These are phyloP conservation scores for Clathrus columnatus DNA, from an alignment of 768 basidiomycete species.

Conservation along the genomic window DNA sequence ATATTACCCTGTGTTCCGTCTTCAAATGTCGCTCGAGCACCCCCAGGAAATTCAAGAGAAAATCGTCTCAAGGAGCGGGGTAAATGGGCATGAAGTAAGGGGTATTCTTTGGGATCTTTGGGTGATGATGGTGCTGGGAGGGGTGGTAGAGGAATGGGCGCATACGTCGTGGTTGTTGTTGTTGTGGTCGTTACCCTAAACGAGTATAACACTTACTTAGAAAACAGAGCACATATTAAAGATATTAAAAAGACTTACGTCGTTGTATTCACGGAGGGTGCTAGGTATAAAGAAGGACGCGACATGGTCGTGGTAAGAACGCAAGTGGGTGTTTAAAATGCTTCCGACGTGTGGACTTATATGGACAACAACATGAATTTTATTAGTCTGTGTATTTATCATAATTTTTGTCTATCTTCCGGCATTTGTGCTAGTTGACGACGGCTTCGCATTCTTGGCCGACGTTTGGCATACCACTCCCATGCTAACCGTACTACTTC, in stretches of 20 bases:
- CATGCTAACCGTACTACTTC: slow-evolving; percentile 86
- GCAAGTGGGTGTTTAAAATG: slow-evolving; percentile 5
- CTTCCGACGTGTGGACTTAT: slow-evolving; percentile 8
- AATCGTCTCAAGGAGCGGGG: slow-evolving; percentile 67
- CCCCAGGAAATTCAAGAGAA: slow-evolving; percentile 73
- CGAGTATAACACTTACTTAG: slow-evolving; percentile 16
- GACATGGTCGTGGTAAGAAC: slow-evolving; percentile 46
- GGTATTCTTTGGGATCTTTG: slow-evolving; percentile 73
- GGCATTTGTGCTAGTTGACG: slow-evolving; percentile 55
- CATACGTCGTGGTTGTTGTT: slow-evolving; percentile 82
- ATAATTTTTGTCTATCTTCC: slow-evolving; percentile 44
- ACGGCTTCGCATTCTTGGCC: slow-evolving; percentile 60
- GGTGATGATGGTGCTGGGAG: slow-evolving; percentile 63
- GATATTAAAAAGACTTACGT: slow-evolving; percentile 42
- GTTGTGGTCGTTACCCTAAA: slow-evolving; percentile 83
- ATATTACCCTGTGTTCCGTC: slow-evolving; percentile 56
- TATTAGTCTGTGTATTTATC: slow-evolving; percentile 1
- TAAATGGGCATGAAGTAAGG: slow-evolving; percentile 65
- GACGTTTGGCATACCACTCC: slow-evolving; percentile 85
- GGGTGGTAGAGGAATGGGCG: slow-evolving; percentile 75
- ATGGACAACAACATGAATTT: background rate
- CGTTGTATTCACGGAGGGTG: slow-evolving; percentile 78
- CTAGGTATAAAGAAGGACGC: slow-evolving; percentile 62
- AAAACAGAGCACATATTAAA: slow-evolving; percentile 3
- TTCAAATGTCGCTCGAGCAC: slow-evolving; percentile 65